Evolutionary conservation across 805 yeast species (phyloP).

Genomic region (Metschnikowia kofuensis): DNA sequence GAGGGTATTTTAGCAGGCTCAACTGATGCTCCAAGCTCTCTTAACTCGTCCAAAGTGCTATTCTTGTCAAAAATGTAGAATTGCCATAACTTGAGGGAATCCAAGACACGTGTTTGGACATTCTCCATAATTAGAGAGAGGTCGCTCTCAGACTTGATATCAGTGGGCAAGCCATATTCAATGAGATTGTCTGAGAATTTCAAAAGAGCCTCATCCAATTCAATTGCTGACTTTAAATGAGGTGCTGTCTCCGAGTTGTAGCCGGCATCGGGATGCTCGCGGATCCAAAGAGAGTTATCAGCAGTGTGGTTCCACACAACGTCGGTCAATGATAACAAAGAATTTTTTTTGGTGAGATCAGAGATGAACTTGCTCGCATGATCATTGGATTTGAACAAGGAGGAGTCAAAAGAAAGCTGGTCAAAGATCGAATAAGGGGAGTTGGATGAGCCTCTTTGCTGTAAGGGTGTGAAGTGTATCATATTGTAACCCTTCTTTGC

Average conservation of each 20-base stretch:
- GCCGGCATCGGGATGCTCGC: conserved; percentile 86
- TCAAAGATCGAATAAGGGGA: conserved; percentile 93
- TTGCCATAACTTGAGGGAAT: conserved; percentile 76
- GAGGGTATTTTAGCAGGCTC: conserved; percentile 42
- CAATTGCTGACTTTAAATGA: conserved; percentile 80
- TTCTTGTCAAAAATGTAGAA: conserved; percentile 69
- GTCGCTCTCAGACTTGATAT: conserved; percentile 50
- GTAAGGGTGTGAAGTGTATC: conserved; percentile 95
- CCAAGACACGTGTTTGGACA: conserved; percentile 64
- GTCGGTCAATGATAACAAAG: conserved; percentile 79
- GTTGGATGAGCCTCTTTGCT: conserved; percentile 81
- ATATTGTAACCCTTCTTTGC: conserved; percentile 83
- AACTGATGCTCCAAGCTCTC: conserved; percentile 32
- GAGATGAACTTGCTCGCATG: conserved; percentile 55
- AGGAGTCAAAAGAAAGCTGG: conserved; percentile 74
- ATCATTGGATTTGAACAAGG: conserved; percentile 49
- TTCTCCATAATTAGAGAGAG: conserved; percentile 63
- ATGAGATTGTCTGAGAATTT: conserved; percentile 61
- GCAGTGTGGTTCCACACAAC: conserved; percentile 96
- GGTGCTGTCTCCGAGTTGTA: conserved; percentile 87
- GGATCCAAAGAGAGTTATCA: conserved; percentile 80
- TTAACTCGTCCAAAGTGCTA: conserved; percentile 37
- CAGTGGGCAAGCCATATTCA: conserved; percentile 60
- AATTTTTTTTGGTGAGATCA: conserved; percentile 50
- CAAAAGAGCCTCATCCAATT: conserved; percentile 66